Percentiles rank a stretch among this genome's conserved stretches.
phyloP scores from a whole-genome alignment of 805 yeast species.

The Schwanniomyces vanrijiae region DNA sequence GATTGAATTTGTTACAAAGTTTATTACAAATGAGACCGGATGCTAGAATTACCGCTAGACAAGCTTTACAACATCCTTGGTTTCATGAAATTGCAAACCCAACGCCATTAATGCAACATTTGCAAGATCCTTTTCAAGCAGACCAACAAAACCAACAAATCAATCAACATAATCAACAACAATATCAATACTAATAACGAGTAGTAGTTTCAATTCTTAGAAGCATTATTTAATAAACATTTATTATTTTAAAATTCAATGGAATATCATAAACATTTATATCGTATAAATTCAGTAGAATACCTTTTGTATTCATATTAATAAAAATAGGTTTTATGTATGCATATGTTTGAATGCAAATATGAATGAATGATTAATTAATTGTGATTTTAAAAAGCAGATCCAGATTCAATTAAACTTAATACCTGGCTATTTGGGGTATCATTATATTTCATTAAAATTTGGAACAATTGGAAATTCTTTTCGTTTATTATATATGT shows the following conservation, averaged over 20 bases:
- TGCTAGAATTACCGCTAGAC: slow-evolving; percentile 58
- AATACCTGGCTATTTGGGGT: slow-evolving; percentile 7
- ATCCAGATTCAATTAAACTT: slow-evolving; percentile 3
- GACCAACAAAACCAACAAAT: slow-evolving; percentile 21
- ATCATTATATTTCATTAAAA: slow-evolving; percentile 7
- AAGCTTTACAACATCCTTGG: slow-evolving; percentile 73
- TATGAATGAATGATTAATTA: no score
- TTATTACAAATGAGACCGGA: slow-evolving; percentile 63
- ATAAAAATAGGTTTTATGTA: not conserved
- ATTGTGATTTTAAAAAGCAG: not conserved
- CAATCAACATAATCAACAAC: slow-evolving; percentile 14
- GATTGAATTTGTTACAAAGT: slow-evolving; percentile 63
- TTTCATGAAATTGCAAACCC: slow-evolving; percentile 67
- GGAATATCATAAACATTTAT: no score
- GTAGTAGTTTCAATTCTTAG: slow-evolving; percentile 5
- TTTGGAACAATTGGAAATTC: slow-evolving; percentile 6
- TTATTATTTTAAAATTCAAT: not conserved
- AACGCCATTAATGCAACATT: slow-evolving; percentile 29
- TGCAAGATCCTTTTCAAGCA: slow-evolving; percentile 34
- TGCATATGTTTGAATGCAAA: not conserved
- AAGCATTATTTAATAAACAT: not conserved
- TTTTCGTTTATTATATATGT: slow-evolving; percentile 4
- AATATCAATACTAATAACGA: slow-evolving; percentile 5
- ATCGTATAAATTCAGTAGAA: no score
- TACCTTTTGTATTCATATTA: not conserved